Evolutionary conservation across 441 rosid genomes (phyloP).

Genomic region (Biscutella laevigata): DNA sequence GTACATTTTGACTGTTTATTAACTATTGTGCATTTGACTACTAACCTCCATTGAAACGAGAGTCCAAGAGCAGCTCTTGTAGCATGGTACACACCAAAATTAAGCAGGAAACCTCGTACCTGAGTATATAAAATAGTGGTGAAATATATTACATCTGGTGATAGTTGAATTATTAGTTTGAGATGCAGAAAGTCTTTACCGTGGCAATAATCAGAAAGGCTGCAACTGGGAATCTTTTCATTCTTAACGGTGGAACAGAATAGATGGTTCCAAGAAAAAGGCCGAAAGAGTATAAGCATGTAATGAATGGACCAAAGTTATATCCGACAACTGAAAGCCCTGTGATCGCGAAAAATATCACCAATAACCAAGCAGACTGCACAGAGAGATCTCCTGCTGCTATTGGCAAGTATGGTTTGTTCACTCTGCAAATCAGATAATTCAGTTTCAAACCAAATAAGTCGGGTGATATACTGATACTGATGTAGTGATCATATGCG

Average conservation of each 20-base stretch:
- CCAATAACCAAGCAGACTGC: conserved; percentile 84
- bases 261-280: conserved; percentile 89
- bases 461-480: background rate
- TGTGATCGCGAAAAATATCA: conserved; percentile 60
- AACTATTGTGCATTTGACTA: conserved; percentile 2
- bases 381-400: conserved; percentile 97
- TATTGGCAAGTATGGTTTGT: conserved; percentile 93
- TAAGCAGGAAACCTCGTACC: conserved; percentile 95
- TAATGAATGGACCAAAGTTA: conserved; percentile 79
- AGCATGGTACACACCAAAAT: conserved; percentile 86
- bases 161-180: too few species aligned
- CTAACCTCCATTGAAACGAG: conserved; percentile 85
- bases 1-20: background rate
- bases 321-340: conserved; percentile 63
- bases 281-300: conserved; percentile 69
- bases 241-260: conserved; percentile 89
- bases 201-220: conserved; percentile 93
- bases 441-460: background rate
- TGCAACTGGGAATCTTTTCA: conserved; percentile 85
- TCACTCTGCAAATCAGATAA: conserved; percentile 62
- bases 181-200: conserved; percentile 33
- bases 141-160: too few species aligned
- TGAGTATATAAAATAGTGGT: too few species aligned
- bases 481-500: background rate
- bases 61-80: conserved; percentile 94